phyloP scores from a whole-genome alignment of 495 filamentous ascomycete genomes.

The Penicillium subrubescens region DNA sequence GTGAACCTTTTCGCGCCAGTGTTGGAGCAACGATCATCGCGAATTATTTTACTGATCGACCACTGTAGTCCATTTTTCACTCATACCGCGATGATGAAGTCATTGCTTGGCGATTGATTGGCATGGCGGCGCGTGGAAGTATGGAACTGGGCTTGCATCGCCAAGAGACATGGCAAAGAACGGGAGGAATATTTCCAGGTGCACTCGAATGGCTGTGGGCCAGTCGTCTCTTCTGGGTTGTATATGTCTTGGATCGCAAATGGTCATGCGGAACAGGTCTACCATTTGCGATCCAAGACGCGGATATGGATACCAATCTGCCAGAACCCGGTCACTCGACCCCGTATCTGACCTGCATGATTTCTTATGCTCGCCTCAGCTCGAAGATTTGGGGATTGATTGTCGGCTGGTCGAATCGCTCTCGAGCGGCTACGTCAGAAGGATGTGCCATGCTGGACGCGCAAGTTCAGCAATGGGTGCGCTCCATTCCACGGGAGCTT shows the following conservation, averaged over 20 bases:
- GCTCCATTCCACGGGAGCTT: slow-evolving; percentile 55
- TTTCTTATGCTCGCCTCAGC: slow-evolving; percentile 69
- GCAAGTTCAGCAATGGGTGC: slow-evolving; percentile 76
- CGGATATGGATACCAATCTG: slow-evolving; percentile 75
- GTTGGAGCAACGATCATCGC: neutral
- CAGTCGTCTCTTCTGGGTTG: slow-evolving; percentile 75
- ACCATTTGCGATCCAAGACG: slow-evolving; percentile 76
- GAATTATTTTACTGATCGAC: neutral
- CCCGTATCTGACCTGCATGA: slow-evolving; percentile 51
- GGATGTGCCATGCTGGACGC: slow-evolving; percentile 72
- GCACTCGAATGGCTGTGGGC: slow-evolving; percentile 63
- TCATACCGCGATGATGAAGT: slow-evolving; percentile 79
- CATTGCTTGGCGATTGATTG: slow-evolving; percentile 75
- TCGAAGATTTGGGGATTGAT: slow-evolving; percentile 73
- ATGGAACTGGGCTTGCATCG: slow-evolving; percentile 79
- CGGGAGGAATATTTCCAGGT: slow-evolving; percentile 54
- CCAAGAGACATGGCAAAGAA: slow-evolving; percentile 66
- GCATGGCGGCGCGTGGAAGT: slow-evolving; percentile 68
- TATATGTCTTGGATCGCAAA: slow-evolving; percentile 76
- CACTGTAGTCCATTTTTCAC: slow-evolving; percentile 70
- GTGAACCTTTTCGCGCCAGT: slow-evolving; percentile 16
- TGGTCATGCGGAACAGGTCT: slow-evolving; percentile 82
- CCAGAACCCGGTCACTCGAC: slow-evolving; percentile 59
- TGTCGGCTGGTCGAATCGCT: slow-evolving; percentile 49
- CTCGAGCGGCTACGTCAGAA: slow-evolving; percentile 51